These are phyloP conservation scores for Microdochium bolleyi DNA, from an alignment of 2,329 filamentous ascomycete genomes.

Conservation along the genomic window DNA sequence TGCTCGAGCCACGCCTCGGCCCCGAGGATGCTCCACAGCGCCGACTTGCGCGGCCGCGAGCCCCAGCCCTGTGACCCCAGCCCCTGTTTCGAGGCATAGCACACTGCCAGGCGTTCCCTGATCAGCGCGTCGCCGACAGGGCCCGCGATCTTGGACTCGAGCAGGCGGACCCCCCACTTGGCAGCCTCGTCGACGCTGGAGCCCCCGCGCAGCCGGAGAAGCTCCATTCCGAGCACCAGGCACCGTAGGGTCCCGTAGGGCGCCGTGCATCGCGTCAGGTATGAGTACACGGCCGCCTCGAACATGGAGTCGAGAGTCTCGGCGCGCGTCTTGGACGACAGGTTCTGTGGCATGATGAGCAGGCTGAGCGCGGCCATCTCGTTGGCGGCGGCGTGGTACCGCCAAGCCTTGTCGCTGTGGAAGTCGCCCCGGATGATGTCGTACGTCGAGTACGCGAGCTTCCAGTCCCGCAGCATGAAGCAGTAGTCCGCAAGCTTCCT, in stretches of 20 bases:
- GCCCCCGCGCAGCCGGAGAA: conserved; percentile 73
- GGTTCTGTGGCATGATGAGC: conserved; percentile 65
- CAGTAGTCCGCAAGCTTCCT: conserved; percentile 90
- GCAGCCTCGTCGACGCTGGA: conserved; percentile 80
- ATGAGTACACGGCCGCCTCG: conserved; percentile 87
- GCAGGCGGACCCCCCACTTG: conserved; percentile 70
- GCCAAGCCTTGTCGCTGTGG: conserved; percentile 94
- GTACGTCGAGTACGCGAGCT: conserved; percentile 84
- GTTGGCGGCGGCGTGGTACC: conserved; percentile 84
- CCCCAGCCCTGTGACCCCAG: conserved; percentile 62
- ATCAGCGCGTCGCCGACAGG: conserved; percentile 72
- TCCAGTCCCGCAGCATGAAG: conserved; percentile 96
- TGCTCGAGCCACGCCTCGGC: conserved; percentile 78
- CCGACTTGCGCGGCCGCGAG: conserved; percentile 71
- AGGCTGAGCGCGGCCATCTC: conserved; percentile 90
- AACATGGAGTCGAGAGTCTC: conserved; percentile 83
- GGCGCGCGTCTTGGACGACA: conserved; percentile 66
- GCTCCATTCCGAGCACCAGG: conserved; percentile 68
- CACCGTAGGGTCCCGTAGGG: conserved; percentile 76
- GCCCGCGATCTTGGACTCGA: conserved; percentile 72
- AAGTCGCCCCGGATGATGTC: conserved; percentile 86
- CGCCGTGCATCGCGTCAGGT: conserved; percentile 73
- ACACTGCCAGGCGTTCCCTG: conserved; percentile 78
- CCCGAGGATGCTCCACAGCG: conserved; percentile 78
- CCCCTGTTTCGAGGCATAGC: conserved; percentile 68